Evolutionary conservation across 345 rosid genomes (phyloP), one percentile per base, ranked within the genome.

Genomic region (Dovyalis caffra): DNA sequence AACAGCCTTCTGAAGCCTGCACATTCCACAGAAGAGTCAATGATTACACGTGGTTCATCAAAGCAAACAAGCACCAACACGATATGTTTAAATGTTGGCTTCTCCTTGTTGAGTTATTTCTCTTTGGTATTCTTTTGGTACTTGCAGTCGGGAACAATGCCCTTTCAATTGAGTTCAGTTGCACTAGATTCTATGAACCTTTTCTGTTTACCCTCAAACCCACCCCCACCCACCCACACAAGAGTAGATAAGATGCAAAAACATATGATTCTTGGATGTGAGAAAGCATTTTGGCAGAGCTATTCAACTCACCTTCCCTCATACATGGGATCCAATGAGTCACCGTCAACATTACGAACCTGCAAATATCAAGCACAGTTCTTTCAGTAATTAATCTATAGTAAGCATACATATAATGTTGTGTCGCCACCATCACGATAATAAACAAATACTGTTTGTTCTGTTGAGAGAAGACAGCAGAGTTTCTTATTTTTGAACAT

Each of bases 1-100:
- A 37, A 89, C 90, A 80, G 98, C 96, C 87, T 89, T 95, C 81
- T 86, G 92, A 68, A 89, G 84, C 87, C 97, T 95, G 85, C 69
- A 83, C 45, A 64, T 76, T 69, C 53, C n/a, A 47, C 37, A 58
- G 49, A 71, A 57, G 51, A 45, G 40, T 8, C 40, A 62, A 15
- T 70, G 25, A 64, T 3, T 53, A 18, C n/a, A n/a, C 16, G 23
- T 20, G 56, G 56, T 5, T 16, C 56, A 49, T n/a, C n/a, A 49
- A 49, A n/a, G 56, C 56, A 49, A 49, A 49, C 56, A 49, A 49
- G n/a, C 56, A 49, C 56, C 56, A 49, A 49, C 56, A 49, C 56
- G 16, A 49, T 49, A 49, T 49, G 56, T 18, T 35, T 18, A 20
- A 49, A 49, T 20, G 6, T 6, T 49, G 56, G 23, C 16, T 18